Evolutionary conservation across 441 rosid genomes (phyloP), one percentile per base, ranked within the genome.

Genomic region (Euphorbia celastroides): DNA sequence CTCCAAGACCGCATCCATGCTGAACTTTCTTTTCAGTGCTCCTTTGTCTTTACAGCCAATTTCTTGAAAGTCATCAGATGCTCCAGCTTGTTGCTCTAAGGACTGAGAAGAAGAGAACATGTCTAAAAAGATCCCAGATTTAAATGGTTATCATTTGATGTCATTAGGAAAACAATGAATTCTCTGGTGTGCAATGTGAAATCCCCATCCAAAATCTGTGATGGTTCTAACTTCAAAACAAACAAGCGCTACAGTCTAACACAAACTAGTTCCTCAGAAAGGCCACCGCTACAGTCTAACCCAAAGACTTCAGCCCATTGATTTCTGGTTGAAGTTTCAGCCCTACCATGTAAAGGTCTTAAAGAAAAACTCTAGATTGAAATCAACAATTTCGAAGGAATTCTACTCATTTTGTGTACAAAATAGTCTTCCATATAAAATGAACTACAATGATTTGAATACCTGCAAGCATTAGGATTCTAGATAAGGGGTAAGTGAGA

Each of bases 1-100:
- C 86, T 94, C 98, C 83, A 89, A 51, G 32, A 79, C 79, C 20
- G 81, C 66, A 66, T 92, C 97, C 89, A 94, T 85, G 75, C 81
- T 80, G 67, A 81, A 80, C 71, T 82, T 92, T 73, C 78, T 83
- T 73, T 80, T 82, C 26, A 66, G 46, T 51, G 71, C 66, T 69
- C 78, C 79, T 75, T 81, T 88, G 70, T 69, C 85, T 64, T 80
- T 82, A 34, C 80, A 26, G 62, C 73, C 80, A 58, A 9, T 62
- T 74, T 85, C 97, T 71, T 84, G 90, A 75, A 87, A 83, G 75
- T 84, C 97, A 73, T 88, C 90, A 52, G 94, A 82, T 51, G 76
- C 79, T 72, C 84, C 83, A 75, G 76, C 75, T 62, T 77, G 92
- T 62, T 78, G 87, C 80, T 81, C 86, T 56, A 60, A 51, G 67